Conservation (phyloP, 371 early-diverging fungal genomes). For the Syncephalastrum racemosum region DNA sequence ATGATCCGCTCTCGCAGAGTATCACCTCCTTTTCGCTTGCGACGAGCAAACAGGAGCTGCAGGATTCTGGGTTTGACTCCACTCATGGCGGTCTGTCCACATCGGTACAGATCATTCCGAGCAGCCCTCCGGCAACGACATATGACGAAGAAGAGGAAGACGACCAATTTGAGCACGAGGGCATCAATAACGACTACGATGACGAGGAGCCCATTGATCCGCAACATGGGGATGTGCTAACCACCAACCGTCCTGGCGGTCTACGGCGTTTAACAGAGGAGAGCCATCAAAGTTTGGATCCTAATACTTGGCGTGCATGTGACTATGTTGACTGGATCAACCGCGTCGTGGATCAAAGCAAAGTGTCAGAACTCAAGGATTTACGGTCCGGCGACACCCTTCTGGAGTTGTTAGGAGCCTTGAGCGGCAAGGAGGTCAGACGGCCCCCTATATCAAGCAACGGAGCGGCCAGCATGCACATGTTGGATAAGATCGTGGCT, state of each 20-base stretch:
- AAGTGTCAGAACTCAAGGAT: slow-evolving; percentile 27
- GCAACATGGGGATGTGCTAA: slow-evolving; percentile 24
- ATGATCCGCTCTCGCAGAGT: no score
- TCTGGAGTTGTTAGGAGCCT: slow-evolving; percentile 46
- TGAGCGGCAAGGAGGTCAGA: slow-evolving; percentile 52
- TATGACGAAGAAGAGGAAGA: background rate
- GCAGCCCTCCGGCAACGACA: background rate
- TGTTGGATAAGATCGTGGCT: slow-evolving; percentile 57
- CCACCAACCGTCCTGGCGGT: background rate
- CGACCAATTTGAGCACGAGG: slow-evolving; percentile 9
- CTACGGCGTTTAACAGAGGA: slow-evolving; percentile 4
- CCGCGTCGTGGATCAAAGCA: slow-evolving; percentile 25
- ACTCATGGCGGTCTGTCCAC: background rate
- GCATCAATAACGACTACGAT: slow-evolving; percentile 28
- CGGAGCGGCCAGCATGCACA: slow-evolving; percentile 20
- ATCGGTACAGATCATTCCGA: background rate
- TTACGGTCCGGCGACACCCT: slow-evolving; percentile 52
- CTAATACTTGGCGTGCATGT: slow-evolving; percentile 21
- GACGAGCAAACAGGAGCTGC: slow-evolving; percentile 5
- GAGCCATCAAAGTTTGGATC: background rate
- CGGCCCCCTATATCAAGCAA: slow-evolving; percentile 15
- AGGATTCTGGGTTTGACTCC: slow-evolving; percentile 1
- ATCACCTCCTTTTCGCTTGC: no score
- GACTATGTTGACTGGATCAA: slow-evolving; percentile 61
- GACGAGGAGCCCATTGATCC: slow-evolving; percentile 52